These are phyloP conservation scores for Stenocarpella maydis DNA, from an alignment of 2,329 filamentous ascomycete genomes.

Conservation along the genomic window DNA sequence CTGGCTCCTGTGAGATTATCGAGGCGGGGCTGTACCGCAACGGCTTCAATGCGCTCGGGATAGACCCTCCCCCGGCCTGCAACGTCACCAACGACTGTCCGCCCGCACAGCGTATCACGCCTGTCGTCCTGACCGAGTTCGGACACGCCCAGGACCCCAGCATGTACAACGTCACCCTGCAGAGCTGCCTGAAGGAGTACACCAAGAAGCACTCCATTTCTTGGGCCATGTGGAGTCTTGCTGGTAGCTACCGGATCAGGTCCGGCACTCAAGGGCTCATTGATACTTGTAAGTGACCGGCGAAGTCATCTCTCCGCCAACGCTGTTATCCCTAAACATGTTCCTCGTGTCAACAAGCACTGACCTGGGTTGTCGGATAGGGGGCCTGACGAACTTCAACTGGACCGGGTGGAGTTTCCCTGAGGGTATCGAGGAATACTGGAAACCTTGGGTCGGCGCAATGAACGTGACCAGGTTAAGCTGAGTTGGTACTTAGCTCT, in stretches of 20 bases:
- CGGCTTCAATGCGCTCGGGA: conserved; percentile 57
- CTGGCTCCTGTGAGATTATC: conserved; percentile 56
- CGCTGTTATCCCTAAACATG: neutral
- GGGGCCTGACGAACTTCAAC: conserved; percentile 55
- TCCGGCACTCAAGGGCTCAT: conserved; percentile 53
- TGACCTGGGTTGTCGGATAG: neutral
- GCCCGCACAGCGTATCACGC: conserved; percentile 50
- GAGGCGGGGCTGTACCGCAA: conserved; percentile 57
- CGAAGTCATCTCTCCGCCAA: neutral
- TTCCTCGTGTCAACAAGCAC: neutral
- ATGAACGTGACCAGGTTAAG: conserved; percentile 46
- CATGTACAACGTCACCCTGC: conserved; percentile 54
- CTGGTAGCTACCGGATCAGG: conserved; percentile 56
- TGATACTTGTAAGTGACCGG: conserved; percentile 49
- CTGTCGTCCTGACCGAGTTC: conserved; percentile 57
- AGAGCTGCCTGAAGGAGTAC: conserved; percentile 55
- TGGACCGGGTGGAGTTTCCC: conserved; percentile 57
- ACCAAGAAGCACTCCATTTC: conserved; percentile 54
- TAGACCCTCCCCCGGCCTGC: conserved; percentile 51
- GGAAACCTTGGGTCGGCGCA: conserved; percentile 58
- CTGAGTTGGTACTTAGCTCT: neutral
- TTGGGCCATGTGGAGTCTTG: conserved; percentile 60
- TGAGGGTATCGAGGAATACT: conserved; percentile 55
- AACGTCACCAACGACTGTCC: conserved; percentile 49
- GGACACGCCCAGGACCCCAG: conserved; percentile 53